These are phyloP conservation scores for Lolium perenne DNA, from an alignment of 176 grass and related monocot genomes.

Conservation along the genomic window DNA sequence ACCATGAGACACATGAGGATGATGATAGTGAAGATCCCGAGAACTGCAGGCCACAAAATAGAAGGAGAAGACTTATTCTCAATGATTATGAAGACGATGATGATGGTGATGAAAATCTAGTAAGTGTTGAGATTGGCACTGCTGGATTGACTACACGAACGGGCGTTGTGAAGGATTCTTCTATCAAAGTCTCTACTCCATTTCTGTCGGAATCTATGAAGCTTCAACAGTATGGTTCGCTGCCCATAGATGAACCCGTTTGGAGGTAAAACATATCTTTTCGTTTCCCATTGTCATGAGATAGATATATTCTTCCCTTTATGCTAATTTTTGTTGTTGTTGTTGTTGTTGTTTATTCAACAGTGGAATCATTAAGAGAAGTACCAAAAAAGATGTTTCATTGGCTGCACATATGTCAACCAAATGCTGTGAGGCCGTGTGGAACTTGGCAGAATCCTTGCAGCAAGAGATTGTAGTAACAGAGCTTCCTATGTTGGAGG, in stretches of 20 bases:
- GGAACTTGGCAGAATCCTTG: conserved; percentile 46
- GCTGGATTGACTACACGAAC: not conserved
- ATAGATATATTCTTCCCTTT: not conserved
- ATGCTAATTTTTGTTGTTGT: conserved; percentile 37
- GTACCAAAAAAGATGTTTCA: conserved; percentile 31
- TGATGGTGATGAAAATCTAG: not conserved
- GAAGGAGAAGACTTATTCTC: not conserved
- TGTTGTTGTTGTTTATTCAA: conserved; percentile 31
- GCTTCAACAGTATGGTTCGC: not conserved
- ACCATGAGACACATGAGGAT: too few species aligned
- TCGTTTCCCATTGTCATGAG: not conserved
- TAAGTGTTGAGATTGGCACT: not conserved
- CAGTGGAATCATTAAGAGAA: conserved; percentile 64
- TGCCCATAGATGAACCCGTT: conserved; percentile 23
- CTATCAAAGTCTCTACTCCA: not conserved
- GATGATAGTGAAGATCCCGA: not conserved
- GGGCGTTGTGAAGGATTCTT: not conserved
- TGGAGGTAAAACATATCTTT: conserved; percentile 39
- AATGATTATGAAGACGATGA: not conserved
- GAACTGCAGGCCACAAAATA: not conserved
- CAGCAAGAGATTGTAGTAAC: conserved; percentile 34
- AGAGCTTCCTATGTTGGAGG: conserved; percentile 46
- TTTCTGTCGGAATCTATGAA: not conserved
- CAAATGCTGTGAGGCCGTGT: conserved; percentile 61
- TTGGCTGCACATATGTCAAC: conserved; percentile 62